These are phyloP conservation scores for Mycena galericulata DNA, from an alignment of 768 basidiomycete species.

Conservation along the genomic window DNA sequence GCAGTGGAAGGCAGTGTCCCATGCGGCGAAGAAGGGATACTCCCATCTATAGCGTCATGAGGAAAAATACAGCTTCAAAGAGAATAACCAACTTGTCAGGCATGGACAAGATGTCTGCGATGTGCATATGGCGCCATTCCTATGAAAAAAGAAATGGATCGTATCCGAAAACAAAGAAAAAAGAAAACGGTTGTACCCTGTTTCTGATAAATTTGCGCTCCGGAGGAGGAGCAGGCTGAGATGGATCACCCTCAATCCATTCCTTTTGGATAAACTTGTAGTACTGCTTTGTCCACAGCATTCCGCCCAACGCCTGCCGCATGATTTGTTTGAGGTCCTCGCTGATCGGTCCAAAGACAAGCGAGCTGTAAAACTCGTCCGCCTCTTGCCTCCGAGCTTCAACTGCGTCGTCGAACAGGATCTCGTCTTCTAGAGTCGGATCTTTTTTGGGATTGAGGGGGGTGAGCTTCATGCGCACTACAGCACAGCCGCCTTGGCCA, in stretches of 20 bases:
- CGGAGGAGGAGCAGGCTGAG: slow-evolving; percentile 94
- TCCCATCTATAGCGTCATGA: slow-evolving; percentile 76
- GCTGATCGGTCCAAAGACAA: slow-evolving; percentile 86
- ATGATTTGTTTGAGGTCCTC: slow-evolving; percentile 96
- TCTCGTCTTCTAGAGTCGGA: slow-evolving; percentile 87
- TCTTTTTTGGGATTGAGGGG: slow-evolving; percentile 81
- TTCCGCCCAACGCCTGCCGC: slow-evolving; percentile 95
- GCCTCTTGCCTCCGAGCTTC: slow-evolving; percentile 94
- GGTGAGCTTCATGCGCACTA: slow-evolving; percentile 94
- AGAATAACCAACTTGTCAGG: slow-evolving; percentile 89
- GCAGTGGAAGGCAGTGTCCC: slow-evolving; percentile 99
- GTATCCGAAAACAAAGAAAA: slow-evolving; percentile 1
- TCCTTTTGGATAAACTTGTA: slow-evolving; percentile 97
- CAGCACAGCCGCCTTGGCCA: slow-evolving; percentile 91
- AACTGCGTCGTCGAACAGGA: slow-evolving; percentile 86
- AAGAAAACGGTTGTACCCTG: slow-evolving; percentile 58
- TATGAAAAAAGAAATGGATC: slow-evolving; percentile 40
- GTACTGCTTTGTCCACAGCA: slow-evolving; percentile 99
- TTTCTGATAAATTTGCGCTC: slow-evolving; percentile 89
- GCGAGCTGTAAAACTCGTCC: slow-evolving; percentile 92
- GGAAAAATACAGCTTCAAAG: background rate
- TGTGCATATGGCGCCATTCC: slow-evolving; percentile 97
- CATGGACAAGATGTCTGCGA: slow-evolving; percentile 97
- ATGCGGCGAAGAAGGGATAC: slow-evolving; percentile 98
- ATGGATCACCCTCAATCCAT: slow-evolving; percentile 96